These are phyloP conservation scores for Bipolaris gigantea DNA, from an alignment of 2,329 filamentous ascomycete genomes.

Conservation along the genomic window DNA sequence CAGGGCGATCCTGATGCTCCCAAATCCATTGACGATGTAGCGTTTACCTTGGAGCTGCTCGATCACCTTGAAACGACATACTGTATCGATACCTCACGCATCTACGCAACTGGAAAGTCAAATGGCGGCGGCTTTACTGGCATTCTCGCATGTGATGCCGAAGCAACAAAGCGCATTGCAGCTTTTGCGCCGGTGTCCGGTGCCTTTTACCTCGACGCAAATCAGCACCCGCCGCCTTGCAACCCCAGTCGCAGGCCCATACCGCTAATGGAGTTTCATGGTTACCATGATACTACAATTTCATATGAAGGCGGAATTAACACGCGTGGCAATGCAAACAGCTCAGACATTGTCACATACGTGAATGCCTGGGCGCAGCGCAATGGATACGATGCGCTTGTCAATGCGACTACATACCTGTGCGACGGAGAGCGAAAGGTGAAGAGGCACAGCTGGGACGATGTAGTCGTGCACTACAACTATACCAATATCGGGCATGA, in stretches of 20 bases:
- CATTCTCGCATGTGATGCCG: constrained; percentile 52
- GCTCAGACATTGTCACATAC: constrained; percentile 29
- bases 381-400: constrained; percentile 32
- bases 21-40: constrained; percentile 47
- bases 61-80: constrained; percentile 45
- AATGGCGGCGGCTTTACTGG: constrained; percentile 59
- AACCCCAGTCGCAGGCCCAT: constrained; percentile 32
- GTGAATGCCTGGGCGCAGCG: constrained; percentile 46
- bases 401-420: constrained; percentile 31
- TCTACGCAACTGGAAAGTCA: constrained; percentile 57
- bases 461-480: constrained; percentile 46
- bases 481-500: constrained; percentile 46
- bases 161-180: constrained; percentile 49
- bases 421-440: constrained; percentile 38
- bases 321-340: constrained; percentile 23
- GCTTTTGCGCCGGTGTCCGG: constrained; percentile 55
- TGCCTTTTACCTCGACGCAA: constrained; percentile 48
- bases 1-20: constrained; percentile 49
- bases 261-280: constrained; percentile 52
- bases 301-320: constrained; percentile 44
- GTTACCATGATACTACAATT: constrained; percentile 47
- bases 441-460: constrained; percentile 30
- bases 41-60: constrained; percentile 51
- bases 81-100: constrained; percentile 50
- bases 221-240: constrained; percentile 29